phyloP scores from a whole-genome alignment of 148 eudicot genomes.

The Camellia lanceoleosa region DNA sequence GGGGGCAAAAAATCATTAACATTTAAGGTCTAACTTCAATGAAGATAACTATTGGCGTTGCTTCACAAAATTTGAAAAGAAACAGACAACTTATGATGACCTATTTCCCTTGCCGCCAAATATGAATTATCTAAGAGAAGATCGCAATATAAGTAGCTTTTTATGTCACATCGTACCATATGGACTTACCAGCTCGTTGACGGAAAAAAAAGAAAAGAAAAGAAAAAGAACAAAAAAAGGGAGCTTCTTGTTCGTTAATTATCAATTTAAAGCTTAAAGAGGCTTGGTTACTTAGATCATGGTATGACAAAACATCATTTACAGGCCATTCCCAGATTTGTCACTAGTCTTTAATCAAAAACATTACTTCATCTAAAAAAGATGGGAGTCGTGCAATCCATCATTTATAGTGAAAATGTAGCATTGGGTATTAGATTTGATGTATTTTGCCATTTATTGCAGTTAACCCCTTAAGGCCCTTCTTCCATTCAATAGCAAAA shows the following conservation, averaged over 20 bases:
- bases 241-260: not conserved
- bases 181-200: not conserved
- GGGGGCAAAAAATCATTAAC: not conserved
- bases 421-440: not conserved
- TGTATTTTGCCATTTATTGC: not conserved
- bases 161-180: not conserved
- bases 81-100: not conserved
- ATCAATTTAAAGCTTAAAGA: not conserved
- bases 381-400: not conserved
- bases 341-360: not conserved
- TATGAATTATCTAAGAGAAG: not conserved
- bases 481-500: not conserved
- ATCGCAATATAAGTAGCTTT: not conserved
- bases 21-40: not conserved
- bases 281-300: not conserved
- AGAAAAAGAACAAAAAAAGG: not conserved
- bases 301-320: not conserved
- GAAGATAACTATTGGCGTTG: not conserved
- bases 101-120: not conserved
- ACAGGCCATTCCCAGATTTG: not conserved
- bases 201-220: no score
- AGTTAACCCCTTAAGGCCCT: not conserved
- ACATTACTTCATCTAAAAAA: not conserved
- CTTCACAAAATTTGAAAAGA: conserved; percentile 3
- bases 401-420: not conserved